Evolutionary conservation across 176 grass and related monocot genomes (phyloP), one percentile per base, ranked within the genome.

Genomic region (Oryza brachyantha): DNA sequence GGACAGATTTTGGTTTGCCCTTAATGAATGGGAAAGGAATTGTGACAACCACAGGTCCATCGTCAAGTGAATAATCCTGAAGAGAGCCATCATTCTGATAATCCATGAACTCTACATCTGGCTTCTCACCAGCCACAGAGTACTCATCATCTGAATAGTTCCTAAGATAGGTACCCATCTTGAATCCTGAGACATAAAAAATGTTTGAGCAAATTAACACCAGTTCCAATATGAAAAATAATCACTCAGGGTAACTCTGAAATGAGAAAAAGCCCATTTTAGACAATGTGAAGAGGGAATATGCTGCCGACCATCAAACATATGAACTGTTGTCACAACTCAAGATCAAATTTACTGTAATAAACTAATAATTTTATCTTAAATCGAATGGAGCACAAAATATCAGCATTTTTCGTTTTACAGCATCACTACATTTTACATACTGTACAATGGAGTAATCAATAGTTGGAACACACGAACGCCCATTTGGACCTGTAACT

Each of bases 61-160:
- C 90, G 48, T 90, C 84, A 46, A 61, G 48, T 36, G 81, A 65
- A 82, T 90, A 98, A 86, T 81, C 76, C 34, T 86, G 74, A 61
- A 90, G 19, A 31, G 89, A 81, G 66, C 68, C 72, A 48, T 98
- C 92, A 27, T 92, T 86, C 57, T 94, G 89, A 28, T 75, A 98
- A 76, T 97, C 95, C 66, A 98, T 82, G 77, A 98, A 98, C 29
- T 83, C 95, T 54, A 94, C 87, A 62, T 92, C 95, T 41, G 91
- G 87, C 52, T 92, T 97, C 29, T 97, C 95, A 7, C 89, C 79
- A 43, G 93, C 76, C 63, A 81, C 76, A 14, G 95, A 94, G 80
- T 69, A 82, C 70, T 88, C 85, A 27, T 97, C 92, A 41, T 94
- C 89, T 57, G 83, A 89, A 80, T 86, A 35, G 32, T 86, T 80